Base-by-base conservation (phyloP, 805 yeast species). In the Cyberlindnera maritima region DNA sequence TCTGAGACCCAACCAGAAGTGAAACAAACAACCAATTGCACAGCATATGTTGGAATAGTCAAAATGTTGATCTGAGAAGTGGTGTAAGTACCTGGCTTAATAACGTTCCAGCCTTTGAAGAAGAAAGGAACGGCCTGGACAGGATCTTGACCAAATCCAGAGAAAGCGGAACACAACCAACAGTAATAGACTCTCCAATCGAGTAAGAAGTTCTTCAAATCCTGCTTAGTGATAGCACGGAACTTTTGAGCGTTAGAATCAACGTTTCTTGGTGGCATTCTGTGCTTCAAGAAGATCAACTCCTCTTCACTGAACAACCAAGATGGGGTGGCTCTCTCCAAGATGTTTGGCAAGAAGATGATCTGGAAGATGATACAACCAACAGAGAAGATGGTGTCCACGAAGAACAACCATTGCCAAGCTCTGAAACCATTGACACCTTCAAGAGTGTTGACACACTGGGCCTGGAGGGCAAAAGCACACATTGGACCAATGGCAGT, bases 371-470 rank as follows among this genome's bases (percentile, higher is more conserved):
- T 3, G 15, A 58, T 52, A 57, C 28, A 65, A 25, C 37, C 42
- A 5, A 5, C 85, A 78, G 50, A 36, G 41, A 85, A 73, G 46
- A 81, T 65, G 20, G 87, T 84, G 61, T 83, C 87, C 46, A 83
- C 72, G 41, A 82, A 72, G 56, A 79, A 80, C 65, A 80, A 74
- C 88, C 88, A 83, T 62, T 81, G 74, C 88, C 88, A 83, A 18
- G 81, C 77, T 6, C 72, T 70, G 23, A 74, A 58, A 2, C 82
- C 83, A 36, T 62, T 61, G 7, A 62, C 67, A 41, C 76, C 78
- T 43, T 69, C 66, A 52, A 78, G 58, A 26, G 63, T 59, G 44
- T 67, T 58, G 48, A 60, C 73, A 41, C 77, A 53, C 11, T 82
- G 77, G 15, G 83, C 78, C 55, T 80, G 81, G 43, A 81, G 63